Conservation (phyloP, 169 alveolate species). For the Eimeria acervulina region DNA sequence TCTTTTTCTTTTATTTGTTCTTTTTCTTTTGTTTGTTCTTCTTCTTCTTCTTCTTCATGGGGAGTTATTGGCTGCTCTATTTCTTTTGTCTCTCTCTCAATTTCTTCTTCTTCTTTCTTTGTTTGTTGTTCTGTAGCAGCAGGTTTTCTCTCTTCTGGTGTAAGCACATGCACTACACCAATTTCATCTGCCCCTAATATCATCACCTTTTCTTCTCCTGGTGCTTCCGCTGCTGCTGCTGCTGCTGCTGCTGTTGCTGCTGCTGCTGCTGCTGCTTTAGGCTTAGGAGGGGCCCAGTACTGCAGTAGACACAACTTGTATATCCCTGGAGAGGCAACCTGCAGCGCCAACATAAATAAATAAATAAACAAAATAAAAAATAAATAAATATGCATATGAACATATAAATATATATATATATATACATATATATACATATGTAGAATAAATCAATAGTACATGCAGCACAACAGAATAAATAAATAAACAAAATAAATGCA, state of each 20-base stretch:
- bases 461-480: no score
- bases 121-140: not conserved
- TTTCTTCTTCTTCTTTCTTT: not conserved
- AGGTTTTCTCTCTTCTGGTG: not conserved
- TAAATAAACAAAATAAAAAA: no score
- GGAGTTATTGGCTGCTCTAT: not conserved
- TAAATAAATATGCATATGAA: no score
- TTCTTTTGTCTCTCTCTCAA: not conserved
- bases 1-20: not conserved
- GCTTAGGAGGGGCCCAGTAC: slow-evolving; percentile 56
- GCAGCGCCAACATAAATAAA: not conserved
- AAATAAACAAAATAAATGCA: not conserved
- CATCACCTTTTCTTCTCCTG: not conserved
- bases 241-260: no score
- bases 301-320: slow-evolving; percentile 80
- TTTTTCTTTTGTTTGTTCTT: not conserved
- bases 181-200: slow-evolving; percentile 75
- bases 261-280: no score
- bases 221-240: no score
- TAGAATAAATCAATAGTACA: not conserved
- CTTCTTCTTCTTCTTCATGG: slow-evolving; percentile 21
- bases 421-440: no score
- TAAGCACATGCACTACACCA: slow-evolving; percentile 19
- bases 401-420: no score
- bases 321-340: slow-evolving; percentile 41